phyloP scores from a whole-genome alignment of 2,329 filamentous ascomycete species.

The Alternaria incomplexa region DNA sequence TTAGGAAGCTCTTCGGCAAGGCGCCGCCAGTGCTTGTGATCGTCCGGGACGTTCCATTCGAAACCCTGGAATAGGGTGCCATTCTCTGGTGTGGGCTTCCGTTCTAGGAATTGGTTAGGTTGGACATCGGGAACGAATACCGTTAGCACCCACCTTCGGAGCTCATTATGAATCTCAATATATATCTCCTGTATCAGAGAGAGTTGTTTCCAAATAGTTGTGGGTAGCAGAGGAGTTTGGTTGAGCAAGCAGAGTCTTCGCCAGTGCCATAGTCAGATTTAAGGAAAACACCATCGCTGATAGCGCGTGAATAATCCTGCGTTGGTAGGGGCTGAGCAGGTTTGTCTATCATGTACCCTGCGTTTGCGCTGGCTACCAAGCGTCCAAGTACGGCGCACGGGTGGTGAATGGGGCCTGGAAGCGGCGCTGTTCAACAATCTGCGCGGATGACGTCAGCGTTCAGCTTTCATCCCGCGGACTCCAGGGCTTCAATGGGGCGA shows the following conservation, averaged over 20 bases:
- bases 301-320: conserved; percentile 12
- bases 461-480: neutral
- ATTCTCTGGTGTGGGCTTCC: conserved; percentile 41
- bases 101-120: conserved; percentile 28
- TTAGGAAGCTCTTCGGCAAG: conserved; percentile 59
- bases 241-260: neutral
- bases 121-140: neutral
- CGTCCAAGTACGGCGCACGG: conserved; percentile 4
- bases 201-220: neutral
- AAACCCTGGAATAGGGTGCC: conserved; percentile 70
- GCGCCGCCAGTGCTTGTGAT: conserved; percentile 66
- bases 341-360: conserved; percentile 23
- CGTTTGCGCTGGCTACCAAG: conserved; percentile 6
- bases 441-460: conserved; percentile 34
- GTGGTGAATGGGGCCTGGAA: conserved; percentile 15
- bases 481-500: neutral
- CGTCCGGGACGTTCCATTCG: conserved; percentile 73
- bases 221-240: neutral
- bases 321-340: conserved; percentile 17
- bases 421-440: conserved; percentile 29
- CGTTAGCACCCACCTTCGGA: conserved; percentile 34
- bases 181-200: neutral
- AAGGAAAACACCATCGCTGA: conserved; percentile 1
- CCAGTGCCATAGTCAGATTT: conserved; percentile 8
- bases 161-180: conserved; percentile 24